Percentiles rank a stretch among this genome's conserved stretches.
Evolutionary conservation across 306 rosid genomes (phyloP).

Genomic region (Comarum palustre): DNA sequence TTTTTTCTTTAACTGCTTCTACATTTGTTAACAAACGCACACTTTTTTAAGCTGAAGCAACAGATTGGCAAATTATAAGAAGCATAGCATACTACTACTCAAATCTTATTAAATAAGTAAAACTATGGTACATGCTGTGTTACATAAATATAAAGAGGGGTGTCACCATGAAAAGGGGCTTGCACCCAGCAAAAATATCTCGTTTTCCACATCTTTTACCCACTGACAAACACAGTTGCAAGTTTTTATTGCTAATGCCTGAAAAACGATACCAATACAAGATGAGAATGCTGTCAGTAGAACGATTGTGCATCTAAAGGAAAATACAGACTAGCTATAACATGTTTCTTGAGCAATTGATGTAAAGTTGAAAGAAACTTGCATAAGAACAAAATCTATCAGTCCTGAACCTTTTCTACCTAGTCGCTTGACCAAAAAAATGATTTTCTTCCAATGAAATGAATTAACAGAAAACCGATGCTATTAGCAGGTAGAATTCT

Average conservation of each 20-base stretch:
- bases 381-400: not conserved
- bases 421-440: not conserved
- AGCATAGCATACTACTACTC: not conserved
- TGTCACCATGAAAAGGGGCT: conserved; percentile 97
- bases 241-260: conserved; percentile 84
- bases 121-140: conserved; percentile 41
- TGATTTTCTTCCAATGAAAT: conserved; percentile 3
- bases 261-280: conserved; percentile 32
- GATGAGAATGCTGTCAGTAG: conserved; percentile 25
- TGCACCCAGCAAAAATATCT: conserved; percentile 90
- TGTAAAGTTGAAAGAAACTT: not conserved
- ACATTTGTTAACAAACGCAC: conserved; percentile 7
- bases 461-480: not conserved
- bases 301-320: not conserved
- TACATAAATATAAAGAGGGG: conserved; percentile 38
- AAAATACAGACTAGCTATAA: not conserved
- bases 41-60: conserved; percentile 5
- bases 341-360: not conserved
- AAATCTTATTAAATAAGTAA: conserved; percentile 33
- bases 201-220: conserved; percentile 92
- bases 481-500: not conserved
- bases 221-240: conserved; percentile 97
- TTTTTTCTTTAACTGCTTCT: not conserved
- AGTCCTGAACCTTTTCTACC: not conserved
- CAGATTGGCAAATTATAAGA: conserved; percentile 3